Evolutionary conservation across 495 filamentous ascomycete species (phyloP), one percentile per base, ranked within the genome.

Genomic region (Annulohypoxylon stygium): DNA sequence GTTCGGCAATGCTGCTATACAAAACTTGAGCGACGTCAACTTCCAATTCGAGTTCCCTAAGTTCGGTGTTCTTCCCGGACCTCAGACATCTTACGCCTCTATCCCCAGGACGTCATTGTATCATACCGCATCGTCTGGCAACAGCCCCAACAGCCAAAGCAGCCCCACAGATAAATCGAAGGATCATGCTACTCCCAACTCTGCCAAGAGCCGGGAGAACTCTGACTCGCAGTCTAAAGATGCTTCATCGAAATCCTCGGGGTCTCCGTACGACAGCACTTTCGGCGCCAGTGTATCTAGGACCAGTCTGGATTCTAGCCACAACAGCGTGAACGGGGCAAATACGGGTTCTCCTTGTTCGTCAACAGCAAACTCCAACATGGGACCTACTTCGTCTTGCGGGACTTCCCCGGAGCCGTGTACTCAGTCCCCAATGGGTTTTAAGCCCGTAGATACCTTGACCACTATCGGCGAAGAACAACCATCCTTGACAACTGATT

Each of bases 31-130:
- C 71, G 92, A 95, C 64, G 85, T 89, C 66, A 88, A 85, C 77
- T 98, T 99, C 78, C 88, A 93, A 74, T 98, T 97, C 72, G 94
- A 97, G 69, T 98, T 98, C 76, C 96, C 96, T 64, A 93, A 91
- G 79, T 97, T 98, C 78, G 96, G 96, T 43, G 72, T 79, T 67
- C 83, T 94, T 23, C 92, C 93, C 0, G 90, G 88, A 11, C 84
- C 88, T n/a, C 85, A 88, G 37, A 81, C 87, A 23, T 81, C 89
- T 71, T 89, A 82, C 63, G 61, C 43, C 65, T 16, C 43, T 20
- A 80, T 83, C 34, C 33, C 34, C 37, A 78, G 78, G 51, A 34
- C 78, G 78, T 65, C 80, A 36, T 26, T 74, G 8, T 78, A 78
- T 30, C 69, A 78, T 11, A 69, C 75, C 1, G 65, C 70, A 14